Conservation (phyloP, 2,329 filamentous ascomycete genomes). For the Colletotrichum viniferum region DNA sequence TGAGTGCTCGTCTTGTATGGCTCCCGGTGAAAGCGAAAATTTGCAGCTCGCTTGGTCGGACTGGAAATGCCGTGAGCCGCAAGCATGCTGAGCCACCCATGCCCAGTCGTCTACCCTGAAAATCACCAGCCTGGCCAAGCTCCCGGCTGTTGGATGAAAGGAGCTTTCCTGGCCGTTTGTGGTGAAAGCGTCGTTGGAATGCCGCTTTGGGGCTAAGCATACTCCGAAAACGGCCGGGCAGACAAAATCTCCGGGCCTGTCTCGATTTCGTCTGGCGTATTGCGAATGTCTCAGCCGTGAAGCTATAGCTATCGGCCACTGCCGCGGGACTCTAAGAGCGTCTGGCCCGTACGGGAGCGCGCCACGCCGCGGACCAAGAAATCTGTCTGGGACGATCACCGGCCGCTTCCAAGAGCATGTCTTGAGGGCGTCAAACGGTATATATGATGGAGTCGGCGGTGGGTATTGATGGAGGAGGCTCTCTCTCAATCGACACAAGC, state of each 20-base stretch:
- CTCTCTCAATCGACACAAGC: background rate
- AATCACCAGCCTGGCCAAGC: background rate
- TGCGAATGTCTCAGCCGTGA: background rate
- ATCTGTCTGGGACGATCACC: background rate
- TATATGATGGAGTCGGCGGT: background rate
- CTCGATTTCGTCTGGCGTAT: background rate
- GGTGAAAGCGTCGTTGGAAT: background rate
- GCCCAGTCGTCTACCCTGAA: background rate
- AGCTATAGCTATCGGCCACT: background rate
- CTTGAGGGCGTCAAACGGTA: background rate
- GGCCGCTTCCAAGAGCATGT: background rate
- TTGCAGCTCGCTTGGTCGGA: background rate
- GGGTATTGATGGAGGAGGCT: accelerated
- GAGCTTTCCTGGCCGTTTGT: background rate
- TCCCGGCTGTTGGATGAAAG: background rate
- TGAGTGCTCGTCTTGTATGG: background rate
- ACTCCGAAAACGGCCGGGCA: background rate
- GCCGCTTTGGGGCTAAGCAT: background rate
- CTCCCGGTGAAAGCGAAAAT: background rate
- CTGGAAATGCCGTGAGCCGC: background rate
- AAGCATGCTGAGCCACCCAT: background rate
- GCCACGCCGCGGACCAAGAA: background rate
- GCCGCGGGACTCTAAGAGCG: background rate
- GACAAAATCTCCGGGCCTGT: background rate
- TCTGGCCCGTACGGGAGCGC: background rate